phyloP scores from a whole-genome alignment of 768 basidiomycete genomes.

The Tulasnella sp. region DNA sequence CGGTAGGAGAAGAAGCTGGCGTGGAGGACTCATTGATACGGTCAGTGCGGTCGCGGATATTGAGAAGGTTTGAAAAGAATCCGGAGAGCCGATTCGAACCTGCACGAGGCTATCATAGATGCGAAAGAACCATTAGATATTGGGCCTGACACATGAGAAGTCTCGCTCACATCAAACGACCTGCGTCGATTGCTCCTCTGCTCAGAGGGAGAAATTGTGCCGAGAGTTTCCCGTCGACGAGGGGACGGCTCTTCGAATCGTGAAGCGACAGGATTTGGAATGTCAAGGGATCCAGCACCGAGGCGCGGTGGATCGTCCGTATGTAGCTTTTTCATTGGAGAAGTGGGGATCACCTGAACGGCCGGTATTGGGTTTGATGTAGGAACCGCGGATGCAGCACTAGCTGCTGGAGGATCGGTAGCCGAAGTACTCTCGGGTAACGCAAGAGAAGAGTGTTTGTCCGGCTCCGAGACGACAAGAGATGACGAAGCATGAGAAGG shows the following conservation, averaged over 20 bases:
- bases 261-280: not conserved
- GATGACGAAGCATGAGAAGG: not conserved
- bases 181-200: constrained; percentile 12
- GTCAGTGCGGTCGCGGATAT: constrained; percentile 26
- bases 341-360: not conserved
- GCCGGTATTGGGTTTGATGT: not conserved
- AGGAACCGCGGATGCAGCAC: not conserved
- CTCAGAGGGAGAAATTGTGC: not conserved
- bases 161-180: constrained; percentile 13
- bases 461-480: not conserved
- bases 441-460: not conserved
- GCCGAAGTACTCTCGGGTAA: not conserved
- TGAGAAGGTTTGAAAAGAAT: constrained; percentile 71
- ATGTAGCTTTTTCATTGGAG: not conserved
- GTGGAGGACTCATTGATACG: not conserved
- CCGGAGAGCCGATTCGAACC: constrained; percentile 55
- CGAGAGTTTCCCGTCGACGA: not conserved
- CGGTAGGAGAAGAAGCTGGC: not conserved
- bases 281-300: constrained; percentile 1
- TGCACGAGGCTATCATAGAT: not conserved
- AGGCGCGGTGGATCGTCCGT: not conserved
- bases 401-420: not conserved
- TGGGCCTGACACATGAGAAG: not conserved
- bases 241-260: not conserved
- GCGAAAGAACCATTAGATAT: not conserved